Evolutionary conservation across 352 stramenopile species (phyloP), one percentile per base, ranked within the genome.

Genomic region (Globisporangium canariense): DNA sequence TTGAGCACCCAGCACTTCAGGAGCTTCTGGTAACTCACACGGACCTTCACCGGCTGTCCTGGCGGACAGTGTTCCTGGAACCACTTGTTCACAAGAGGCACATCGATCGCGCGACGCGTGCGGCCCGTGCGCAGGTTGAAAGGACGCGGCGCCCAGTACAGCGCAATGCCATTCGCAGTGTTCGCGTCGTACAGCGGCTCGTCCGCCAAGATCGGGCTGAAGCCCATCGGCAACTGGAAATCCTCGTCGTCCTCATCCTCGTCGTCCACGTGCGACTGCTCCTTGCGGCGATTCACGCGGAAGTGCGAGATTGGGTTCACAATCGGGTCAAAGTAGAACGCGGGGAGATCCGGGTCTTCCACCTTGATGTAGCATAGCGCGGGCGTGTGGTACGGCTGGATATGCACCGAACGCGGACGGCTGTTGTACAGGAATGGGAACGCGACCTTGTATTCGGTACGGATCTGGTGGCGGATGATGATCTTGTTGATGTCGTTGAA

Each of bases 401-500:
- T 89, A 46, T 97, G 80, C 14, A 99, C 96, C 36, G 97, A 96
- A 2, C 97, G 83, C 43, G 98, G 97, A 46, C 98, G 83, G 59
- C 93, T 99, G 74, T 99, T 99, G 88, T 99, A 99, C 47, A 99
- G 76, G 73, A 99, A 98, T 16, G 97, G 97, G 76, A 99, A 99
- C 10, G 97, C 97, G 70, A 99, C 98, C 62, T 97, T 96, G 81
- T 99, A 99, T 76, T 99, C 98, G 4, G 96, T 99, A 25, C 97
- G 90, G 71, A 99, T 99, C 67, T 98, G 96, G 74, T 98, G 90
- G 6, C 98, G 94, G 69, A 99, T 98, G 74, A 99, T 99, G 73
- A 99, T 99, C 80, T 99, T 99, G 78, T 99, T 98, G 74, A 99
- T 98, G 77, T 99, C 98, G 68, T 99, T 99, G 79, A 99, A 99